phyloP scores from a whole-genome alignment of 306 rosid genomes.

The Vicia sativa region DNA sequence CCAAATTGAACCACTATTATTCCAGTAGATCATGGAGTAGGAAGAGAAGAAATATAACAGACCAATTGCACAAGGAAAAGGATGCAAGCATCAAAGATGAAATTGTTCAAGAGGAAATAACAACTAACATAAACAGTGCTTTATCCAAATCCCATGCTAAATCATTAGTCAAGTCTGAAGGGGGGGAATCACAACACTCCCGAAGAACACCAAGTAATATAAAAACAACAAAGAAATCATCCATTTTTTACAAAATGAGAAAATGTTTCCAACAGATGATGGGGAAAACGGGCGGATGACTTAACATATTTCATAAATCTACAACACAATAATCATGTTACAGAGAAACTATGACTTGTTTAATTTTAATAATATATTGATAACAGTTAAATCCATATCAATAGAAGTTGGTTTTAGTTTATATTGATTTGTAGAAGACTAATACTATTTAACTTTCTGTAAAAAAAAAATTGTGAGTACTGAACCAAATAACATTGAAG shows the following conservation, averaged over 20 bases:
- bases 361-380: conserved; percentile 35
- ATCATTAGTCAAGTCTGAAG: conserved; percentile 21
- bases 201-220: conserved; percentile 37
- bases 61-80: conserved; percentile 17
- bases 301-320: conserved; percentile 23
- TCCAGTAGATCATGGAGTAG: conserved; percentile 31
- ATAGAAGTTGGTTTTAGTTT: conserved; percentile 26
- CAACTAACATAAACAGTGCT: conserved; percentile 21
- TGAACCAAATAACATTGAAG: conserved; percentile 29
- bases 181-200: conserved; percentile 35
- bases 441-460: conserved; percentile 10
- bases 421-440: conserved; percentile 10
- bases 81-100: conserved; percentile 20
- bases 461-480: conserved; percentile 16
- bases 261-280: conserved; percentile 32
- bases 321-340: conserved; percentile 28
- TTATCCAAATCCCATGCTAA: conserved; percentile 29
- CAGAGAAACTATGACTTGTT: conserved; percentile 16
- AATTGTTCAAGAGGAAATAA: conserved; percentile 21
- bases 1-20: conserved; percentile 42
- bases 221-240: conserved; percentile 27
- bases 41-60: conserved; percentile 32
- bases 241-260: conserved; percentile 39
- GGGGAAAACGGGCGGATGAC: conserved; percentile 35
- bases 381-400: conserved; percentile 34